Percentiles rank a stretch among this genome's conserved stretches.
Evolutionary conservation across 2,329 filamentous ascomycete genomes (phyloP).

Genomic region (Neopestalotiopsis sp.): DNA sequence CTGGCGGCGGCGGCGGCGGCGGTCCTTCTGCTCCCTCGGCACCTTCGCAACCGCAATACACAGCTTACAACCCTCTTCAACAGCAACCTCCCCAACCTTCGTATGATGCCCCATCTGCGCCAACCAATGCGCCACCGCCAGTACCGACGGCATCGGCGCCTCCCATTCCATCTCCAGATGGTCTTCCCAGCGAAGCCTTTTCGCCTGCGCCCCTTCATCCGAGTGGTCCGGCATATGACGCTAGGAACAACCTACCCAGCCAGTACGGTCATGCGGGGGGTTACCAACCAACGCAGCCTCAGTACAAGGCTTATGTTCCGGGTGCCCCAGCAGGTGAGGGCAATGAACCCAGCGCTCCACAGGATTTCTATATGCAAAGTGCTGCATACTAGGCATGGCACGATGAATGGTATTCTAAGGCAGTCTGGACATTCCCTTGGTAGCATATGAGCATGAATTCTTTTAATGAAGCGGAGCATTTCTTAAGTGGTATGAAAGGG

Average conservation of each 20-base stretch:
- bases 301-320: conserved; percentile 67
- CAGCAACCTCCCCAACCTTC: conserved; percentile 35
- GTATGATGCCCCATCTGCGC: conserved; percentile 32
- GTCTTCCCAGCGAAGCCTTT: conserved; percentile 32
- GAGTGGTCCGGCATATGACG: conserved; percentile 51
- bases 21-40: conserved; percentile 28
- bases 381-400: conserved; percentile 33
- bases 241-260: conserved; percentile 56
- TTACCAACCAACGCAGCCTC: conserved; percentile 39
- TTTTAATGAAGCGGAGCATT: neutral
- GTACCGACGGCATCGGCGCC: conserved; percentile 44
- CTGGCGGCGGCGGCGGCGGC: conserved; percentile 17
- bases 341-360: conserved; percentile 52
- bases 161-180: conserved; percentile 43
- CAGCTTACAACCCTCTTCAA: conserved; percentile 35
- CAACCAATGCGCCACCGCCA: conserved; percentile 34
- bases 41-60: conserved; percentile 43
- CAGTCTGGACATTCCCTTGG: neutral
- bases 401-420: neutral
- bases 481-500: neutral
- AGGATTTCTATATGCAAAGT: conserved; percentile 61
- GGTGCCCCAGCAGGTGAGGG: conserved; percentile 35
- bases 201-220: conserved; percentile 51
- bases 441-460: neutral
- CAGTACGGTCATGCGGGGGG: conserved; percentile 34